These are phyloP conservation scores for Begonia masoniana DNA, from an alignment of 306 rosid species.

Conservation along the genomic window DNA sequence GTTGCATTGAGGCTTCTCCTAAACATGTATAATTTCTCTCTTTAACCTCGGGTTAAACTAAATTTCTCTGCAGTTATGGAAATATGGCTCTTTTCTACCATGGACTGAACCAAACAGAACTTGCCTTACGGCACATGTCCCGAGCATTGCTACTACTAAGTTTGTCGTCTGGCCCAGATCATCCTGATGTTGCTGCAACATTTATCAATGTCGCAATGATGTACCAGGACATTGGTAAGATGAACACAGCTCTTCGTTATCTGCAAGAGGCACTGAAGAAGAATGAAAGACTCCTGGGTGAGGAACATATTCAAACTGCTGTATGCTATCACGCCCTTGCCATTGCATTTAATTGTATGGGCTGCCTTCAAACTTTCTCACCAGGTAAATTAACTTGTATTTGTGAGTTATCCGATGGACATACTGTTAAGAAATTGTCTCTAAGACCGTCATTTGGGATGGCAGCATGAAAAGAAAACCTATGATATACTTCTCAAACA, in stretches of 20 bases:
- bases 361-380: constrained; percentile 94
- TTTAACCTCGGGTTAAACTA: too few species aligned
- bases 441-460: constrained; percentile 4
- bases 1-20: too few species aligned
- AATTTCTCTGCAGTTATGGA: constrained; percentile 63
- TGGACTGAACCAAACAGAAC: constrained; percentile 94
- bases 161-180: constrained; percentile 94
- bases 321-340: constrained; percentile 99
- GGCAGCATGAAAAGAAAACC: constrained; percentile 93
- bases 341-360: constrained; percentile 94
- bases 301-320: constrained; percentile 97
- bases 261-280: constrained; percentile 96
- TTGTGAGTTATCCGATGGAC: not conserved
- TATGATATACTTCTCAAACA: constrained; percentile 94
- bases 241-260: constrained; percentile 95
- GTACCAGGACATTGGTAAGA: constrained; percentile 97
- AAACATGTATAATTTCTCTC: too few species aligned
- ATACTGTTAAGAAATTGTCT: not conserved
- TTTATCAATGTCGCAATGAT: constrained; percentile 94
- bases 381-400: constrained; percentile 42
- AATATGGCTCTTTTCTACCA: constrained; percentile 97
- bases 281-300: constrained; percentile 93
- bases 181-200: constrained; percentile 97
- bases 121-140: constrained; percentile 92
- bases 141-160: constrained; percentile 88